Conservation (phyloP, 805 yeast genomes). For the Barnettozyma salicaria region DNA sequence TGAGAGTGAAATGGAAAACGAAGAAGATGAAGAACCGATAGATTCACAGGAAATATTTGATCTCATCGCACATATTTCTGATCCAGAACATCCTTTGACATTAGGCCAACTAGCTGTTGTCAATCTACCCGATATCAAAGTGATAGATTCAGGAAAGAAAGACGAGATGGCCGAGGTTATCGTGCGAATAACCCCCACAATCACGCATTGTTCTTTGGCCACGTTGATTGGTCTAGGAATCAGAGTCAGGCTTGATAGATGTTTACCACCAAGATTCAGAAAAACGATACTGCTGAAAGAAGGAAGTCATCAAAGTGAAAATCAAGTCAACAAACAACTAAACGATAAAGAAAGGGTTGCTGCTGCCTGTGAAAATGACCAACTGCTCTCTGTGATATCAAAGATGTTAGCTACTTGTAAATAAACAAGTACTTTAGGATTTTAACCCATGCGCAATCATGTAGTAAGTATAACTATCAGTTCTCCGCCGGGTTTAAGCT, state of each 20-base stretch:
- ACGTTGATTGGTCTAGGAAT: constrained; percentile 94
- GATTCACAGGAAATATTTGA: constrained; percentile 91
- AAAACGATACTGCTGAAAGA: constrained; percentile 75
- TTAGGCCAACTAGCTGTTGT: constrained; percentile 94
- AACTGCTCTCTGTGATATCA: constrained; percentile 80
- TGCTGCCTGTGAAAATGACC: constrained; percentile 97
- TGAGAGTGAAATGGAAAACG: constrained; percentile 20
- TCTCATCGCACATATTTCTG: constrained; percentile 78
- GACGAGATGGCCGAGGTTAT: constrained; percentile 64
- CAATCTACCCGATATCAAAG: constrained; percentile 71
- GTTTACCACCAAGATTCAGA: constrained; percentile 80
- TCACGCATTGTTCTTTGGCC: constrained; percentile 95
- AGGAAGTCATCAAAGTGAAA: constrained; percentile 94
- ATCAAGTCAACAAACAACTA: constrained; percentile 91
- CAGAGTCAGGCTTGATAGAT: constrained; percentile 82
- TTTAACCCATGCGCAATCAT: too few species aligned
- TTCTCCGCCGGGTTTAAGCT: too few species aligned
- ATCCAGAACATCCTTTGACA: constrained; percentile 96
- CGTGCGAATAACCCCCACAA: constrained; percentile 91
- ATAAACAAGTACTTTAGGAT: too few species aligned
- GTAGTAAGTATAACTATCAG: too few species aligned
- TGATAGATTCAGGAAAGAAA: constrained; percentile 49
- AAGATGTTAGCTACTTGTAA: constrained; percentile 85
- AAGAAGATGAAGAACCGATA: constrained; percentile 49
- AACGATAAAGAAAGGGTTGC: constrained; percentile 97